A percentile compares a stretch with the other conserved stretches of the same genome.
Evolutionary conservation across 1,284 basidiomycete species (phyloP).

Genomic region (Lentinula novae-zelandiae): DNA sequence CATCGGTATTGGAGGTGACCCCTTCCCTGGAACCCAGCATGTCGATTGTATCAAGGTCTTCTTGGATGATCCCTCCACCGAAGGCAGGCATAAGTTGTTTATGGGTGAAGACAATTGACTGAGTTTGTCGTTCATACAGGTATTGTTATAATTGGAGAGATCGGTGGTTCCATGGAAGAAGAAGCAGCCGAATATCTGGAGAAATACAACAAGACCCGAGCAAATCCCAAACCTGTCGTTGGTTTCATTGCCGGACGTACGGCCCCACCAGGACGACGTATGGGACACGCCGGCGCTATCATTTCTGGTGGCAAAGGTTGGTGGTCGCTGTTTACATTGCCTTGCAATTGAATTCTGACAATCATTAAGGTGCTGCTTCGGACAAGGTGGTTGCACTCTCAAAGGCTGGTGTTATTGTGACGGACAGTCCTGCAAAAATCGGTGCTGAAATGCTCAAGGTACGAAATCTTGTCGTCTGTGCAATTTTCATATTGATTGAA

Average conservation of each 20-base stretch:
- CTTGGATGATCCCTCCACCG: conserved; percentile 89
- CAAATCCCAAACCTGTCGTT: conserved; percentile 92
- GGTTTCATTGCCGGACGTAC: conserved; percentile 98
- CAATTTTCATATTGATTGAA: conserved; percentile 3
- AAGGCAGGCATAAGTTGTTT: conserved; percentile 51
- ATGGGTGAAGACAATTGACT: background rate
- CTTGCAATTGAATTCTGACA: background rate
- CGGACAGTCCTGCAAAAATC: conserved; percentile 95
- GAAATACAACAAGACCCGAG: conserved; percentile 87
- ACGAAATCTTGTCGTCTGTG: conserved; percentile 17
- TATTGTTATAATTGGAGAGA: conserved; percentile 98
- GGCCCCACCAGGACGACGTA: conserved; percentile 95
- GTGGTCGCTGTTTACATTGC: conserved; percentile 15
- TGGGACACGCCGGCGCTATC: conserved; percentile 99
- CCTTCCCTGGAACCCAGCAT: conserved; percentile 97
- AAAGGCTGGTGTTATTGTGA: conserved; percentile 91
- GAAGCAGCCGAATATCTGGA: conserved; percentile 97
- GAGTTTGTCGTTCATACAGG: conserved; percentile 38
- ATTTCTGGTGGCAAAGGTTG: conserved; percentile 95
- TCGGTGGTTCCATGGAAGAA: conserved; percentile 99
- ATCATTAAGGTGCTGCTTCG: conserved; percentile 70
- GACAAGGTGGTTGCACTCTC: conserved; percentile 97
- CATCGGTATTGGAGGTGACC: conserved; percentile 98
- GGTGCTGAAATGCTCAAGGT: conserved; percentile 86
- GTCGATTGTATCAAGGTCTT: conserved; percentile 96